phyloP scores from a whole-genome alignment of 306 rosid genomes.

The Castanea mollissima region DNA sequence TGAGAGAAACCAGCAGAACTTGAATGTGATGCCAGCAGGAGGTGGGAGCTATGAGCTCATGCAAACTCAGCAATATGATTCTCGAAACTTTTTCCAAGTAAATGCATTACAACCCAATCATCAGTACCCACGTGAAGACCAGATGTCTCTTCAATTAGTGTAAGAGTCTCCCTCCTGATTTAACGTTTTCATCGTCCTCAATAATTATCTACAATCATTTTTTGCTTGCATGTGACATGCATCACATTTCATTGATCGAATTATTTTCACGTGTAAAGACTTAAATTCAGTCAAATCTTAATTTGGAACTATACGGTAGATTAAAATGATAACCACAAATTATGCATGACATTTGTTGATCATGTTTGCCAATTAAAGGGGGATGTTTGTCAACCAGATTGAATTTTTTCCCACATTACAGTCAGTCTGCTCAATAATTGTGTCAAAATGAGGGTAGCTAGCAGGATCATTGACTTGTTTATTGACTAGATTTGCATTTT shows the following conservation, averaged over 20 bases:
- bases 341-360: not conserved
- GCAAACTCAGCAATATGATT: constrained; percentile 59
- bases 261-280: not conserved
- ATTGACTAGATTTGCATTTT: too few species aligned
- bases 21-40: constrained; percentile 46
- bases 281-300: not conserved
- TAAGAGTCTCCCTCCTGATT: constrained; percentile 26
- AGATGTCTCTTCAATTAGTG: constrained; percentile 77
- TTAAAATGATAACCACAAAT: not conserved
- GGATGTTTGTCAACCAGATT: not conserved
- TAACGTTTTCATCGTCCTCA: not conserved
- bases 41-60: constrained; percentile 54
- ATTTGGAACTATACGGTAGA: not conserved
- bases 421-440: too few species aligned
- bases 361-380: not conserved
- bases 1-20: constrained; percentile 63
- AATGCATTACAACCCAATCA: constrained; percentile 70
- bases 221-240: not conserved
- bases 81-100: constrained; percentile 77
- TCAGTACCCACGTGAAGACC: constrained; percentile 69
- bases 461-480: too few species aligned
- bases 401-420: not conserved
- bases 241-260: not conserved
- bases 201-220: not conserved
- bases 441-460: too few species aligned